Evolutionary conservation across 305 asterid genomes (phyloP).

Genomic region (Fraxinus sp.): DNA sequence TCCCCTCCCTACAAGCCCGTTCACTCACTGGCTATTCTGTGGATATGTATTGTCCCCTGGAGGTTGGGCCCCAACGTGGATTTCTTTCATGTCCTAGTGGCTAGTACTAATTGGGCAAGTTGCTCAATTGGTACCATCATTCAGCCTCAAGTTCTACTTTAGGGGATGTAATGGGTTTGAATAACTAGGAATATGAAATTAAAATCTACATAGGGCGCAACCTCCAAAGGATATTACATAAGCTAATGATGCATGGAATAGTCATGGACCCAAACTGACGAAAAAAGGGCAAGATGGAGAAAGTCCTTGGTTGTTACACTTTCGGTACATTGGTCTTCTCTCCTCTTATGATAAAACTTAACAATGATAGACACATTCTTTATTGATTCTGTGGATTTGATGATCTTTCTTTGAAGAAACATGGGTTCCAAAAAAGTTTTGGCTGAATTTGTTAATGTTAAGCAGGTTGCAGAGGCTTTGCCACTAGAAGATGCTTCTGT

Average conservation of each 20-base stretch:
- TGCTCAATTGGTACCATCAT: neutral
- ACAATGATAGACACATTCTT: neutral
- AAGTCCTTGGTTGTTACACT: neutral
- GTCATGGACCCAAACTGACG: neutral
- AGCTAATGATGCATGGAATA: neutral
- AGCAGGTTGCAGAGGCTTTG: constrained; percentile 84
- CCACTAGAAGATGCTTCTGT: constrained; percentile 78
- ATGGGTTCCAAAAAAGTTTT: neutral
- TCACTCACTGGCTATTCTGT: neutral
- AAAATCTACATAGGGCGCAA: neutral
- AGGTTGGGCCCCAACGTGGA: neutral
- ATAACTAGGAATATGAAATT: neutral
- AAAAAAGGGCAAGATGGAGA: neutral
- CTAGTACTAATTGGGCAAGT: neutral
- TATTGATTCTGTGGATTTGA: neutral
- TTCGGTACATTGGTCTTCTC: neutral
- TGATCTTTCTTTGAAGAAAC: neutral
- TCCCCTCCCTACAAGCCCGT: too few relatives aligned
- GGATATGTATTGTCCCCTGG: neutral
- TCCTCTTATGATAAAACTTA: neutral
- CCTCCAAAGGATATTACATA: neutral
- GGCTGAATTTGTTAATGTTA: constrained; percentile 6
- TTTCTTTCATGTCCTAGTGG: neutral
- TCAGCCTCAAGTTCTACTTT: neutral
- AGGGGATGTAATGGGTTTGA: neutral